phyloP scores from a whole-genome alignment of 768 basidiomycete genomes.

The Amanita phalloides region DNA sequence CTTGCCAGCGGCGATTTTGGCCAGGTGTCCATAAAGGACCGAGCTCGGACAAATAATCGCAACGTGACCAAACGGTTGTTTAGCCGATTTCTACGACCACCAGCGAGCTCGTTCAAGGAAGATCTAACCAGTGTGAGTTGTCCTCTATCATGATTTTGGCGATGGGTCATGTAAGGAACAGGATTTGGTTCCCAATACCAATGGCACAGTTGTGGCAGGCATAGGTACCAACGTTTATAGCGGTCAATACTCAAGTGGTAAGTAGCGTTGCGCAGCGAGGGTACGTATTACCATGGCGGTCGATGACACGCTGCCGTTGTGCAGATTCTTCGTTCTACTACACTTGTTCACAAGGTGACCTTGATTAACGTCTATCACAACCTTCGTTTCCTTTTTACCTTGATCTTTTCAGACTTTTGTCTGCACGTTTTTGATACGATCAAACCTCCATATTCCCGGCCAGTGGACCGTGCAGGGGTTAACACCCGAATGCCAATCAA shows the following conservation, averaged over 20 bases:
- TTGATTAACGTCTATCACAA: constrained; percentile 2
- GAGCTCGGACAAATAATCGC: constrained; percentile 24
- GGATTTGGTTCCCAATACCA: constrained; percentile 69
- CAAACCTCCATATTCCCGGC: constrained; percentile 25
- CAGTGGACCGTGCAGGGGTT: constrained; percentile 17
- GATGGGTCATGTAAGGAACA: constrained; percentile 17
- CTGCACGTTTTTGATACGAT: constrained; percentile 82
- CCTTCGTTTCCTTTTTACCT: not conserved
- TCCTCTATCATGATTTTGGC: not conserved
- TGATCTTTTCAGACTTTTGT: constrained; percentile 52
- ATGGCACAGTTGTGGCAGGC: constrained; percentile 69
- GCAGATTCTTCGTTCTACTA: constrained; percentile 88
- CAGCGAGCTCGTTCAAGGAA: constrained; percentile 32
- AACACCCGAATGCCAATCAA: constrained; percentile 34
- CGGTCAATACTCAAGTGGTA: constrained; percentile 75
- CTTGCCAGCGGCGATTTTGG: constrained; percentile 78
- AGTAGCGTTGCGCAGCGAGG: constrained; percentile 2
- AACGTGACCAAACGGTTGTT: constrained; percentile 43
- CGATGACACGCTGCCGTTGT: constrained; percentile 4
- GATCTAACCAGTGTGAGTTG: constrained; percentile 42
- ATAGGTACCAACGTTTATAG: constrained; percentile 72
- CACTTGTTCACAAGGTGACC: constrained; percentile 75
- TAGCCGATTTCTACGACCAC: constrained; percentile 25
- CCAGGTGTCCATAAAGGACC: constrained; percentile 39
- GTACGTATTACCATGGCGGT: not conserved